These are phyloP conservation scores for Rhodomyrtus tomentosa DNA, from an alignment of 345 rosid genomes.

Conservation along the genomic window DNA sequence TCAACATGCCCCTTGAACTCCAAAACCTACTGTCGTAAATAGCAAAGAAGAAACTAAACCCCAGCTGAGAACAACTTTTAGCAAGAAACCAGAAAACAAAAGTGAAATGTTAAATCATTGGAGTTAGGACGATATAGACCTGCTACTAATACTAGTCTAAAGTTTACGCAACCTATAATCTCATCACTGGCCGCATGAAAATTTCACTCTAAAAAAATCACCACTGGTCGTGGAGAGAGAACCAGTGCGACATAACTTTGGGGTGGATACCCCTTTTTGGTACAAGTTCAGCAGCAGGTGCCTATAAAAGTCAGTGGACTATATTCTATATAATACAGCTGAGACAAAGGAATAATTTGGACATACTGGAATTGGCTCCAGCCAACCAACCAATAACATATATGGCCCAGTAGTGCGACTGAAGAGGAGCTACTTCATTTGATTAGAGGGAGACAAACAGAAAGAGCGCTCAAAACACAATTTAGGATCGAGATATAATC, in stretches of 20 bases:
- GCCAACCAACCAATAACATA: background rate
- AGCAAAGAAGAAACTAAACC: background rate
- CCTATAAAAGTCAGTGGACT: background rate
- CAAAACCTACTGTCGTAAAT: background rate
- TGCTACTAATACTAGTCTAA: background rate
- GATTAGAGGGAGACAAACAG: background rate
- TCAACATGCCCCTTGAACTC: background rate
- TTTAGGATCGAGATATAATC: background rate
- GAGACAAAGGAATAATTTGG: background rate
- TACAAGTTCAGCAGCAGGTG: background rate
- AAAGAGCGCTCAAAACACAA: background rate
- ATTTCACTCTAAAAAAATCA: background rate
- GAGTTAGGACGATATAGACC: background rate
- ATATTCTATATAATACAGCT: background rate
- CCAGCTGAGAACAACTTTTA: background rate
- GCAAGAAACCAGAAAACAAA: too few relatives aligned
- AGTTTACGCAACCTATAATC: background rate
- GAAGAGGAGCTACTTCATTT: background rate
- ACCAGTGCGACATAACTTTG: background rate
- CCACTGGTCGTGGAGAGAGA: background rate
- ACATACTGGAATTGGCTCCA: background rate
- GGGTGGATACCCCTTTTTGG: background rate
- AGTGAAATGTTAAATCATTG: too few relatives aligned
- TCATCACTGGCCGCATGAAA: background rate
- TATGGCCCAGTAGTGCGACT: accelerated